These are phyloP conservation scores for Psilocybe tampanensis DNA, from an alignment of 768 basidiomycete genomes.

Conservation along the genomic window DNA sequence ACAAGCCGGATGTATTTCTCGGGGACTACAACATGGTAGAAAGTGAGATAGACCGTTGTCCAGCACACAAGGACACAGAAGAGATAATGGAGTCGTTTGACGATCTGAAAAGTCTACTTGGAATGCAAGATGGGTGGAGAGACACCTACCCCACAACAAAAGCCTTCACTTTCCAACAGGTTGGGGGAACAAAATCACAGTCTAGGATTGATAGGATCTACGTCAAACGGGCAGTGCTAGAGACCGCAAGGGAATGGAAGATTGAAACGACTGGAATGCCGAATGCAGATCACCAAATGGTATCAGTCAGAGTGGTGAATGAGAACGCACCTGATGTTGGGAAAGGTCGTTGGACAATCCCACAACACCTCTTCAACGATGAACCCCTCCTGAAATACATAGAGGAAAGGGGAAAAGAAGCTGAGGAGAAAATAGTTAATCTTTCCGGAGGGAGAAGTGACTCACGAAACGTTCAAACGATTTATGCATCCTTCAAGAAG, in stretches of 20 bases:
- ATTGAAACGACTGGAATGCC: slow-evolving; percentile 21
- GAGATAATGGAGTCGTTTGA: slow-evolving; percentile 12
- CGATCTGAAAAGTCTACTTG: slow-evolving; percentile 15
- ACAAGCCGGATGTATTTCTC: slow-evolving; percentile 32
- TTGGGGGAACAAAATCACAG: slow-evolving; percentile 9
- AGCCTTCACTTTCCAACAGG: slow-evolving; percentile 29
- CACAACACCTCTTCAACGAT: background rate
- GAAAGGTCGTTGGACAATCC: slow-evolving; percentile 34
- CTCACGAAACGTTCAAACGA: no score
- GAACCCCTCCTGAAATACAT: slow-evolving; percentile 21
- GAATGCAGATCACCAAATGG: slow-evolving; percentile 34
- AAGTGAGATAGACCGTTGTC: slow-evolving; percentile 36
- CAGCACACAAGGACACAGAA: slow-evolving; percentile 20
- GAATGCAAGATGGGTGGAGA: slow-evolving; percentile 35
- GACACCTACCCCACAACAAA: slow-evolving; percentile 16
- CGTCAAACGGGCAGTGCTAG: slow-evolving; percentile 8
- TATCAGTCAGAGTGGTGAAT: slow-evolving; percentile 22
- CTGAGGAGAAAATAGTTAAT: no score
- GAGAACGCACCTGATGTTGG: slow-evolving; percentile 27
- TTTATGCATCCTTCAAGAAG: background rate
- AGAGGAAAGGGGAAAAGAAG: slow-evolving; percentile 10
- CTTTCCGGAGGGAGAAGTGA: no score
- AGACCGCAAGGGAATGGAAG: slow-evolving; percentile 23
- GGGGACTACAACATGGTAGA: slow-evolving; percentile 48
- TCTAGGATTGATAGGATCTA: slow-evolving; percentile 41